phyloP scores from a whole-genome alignment of 164 flowering plant species.

The Dillenia suffruticosa region DNA sequence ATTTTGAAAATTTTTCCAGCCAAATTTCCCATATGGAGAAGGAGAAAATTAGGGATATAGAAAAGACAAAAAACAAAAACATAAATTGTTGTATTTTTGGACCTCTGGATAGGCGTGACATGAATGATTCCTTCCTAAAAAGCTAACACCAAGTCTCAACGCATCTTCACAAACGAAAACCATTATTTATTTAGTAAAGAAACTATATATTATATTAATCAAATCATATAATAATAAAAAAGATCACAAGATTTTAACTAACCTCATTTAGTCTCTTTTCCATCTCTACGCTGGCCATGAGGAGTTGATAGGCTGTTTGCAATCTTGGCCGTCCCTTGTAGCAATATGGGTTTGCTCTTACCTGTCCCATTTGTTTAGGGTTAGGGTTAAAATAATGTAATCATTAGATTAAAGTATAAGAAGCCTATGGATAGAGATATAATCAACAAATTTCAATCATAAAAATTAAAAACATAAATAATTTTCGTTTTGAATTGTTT shows the following conservation, averaged over 20 bases:
- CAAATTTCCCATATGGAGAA: too few species aligned
- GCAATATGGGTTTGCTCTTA: slow-evolving; percentile 62
- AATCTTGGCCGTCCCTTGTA: slow-evolving; percentile 82
- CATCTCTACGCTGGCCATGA: slow-evolving; percentile 46
- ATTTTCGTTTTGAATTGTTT: neutral
- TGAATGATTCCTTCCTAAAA: too few species aligned
- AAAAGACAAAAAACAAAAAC: too few species aligned
- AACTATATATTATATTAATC: neutral
- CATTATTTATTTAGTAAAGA: neutral
- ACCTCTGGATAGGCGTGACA: too few species aligned
- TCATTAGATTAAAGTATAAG: neutral
- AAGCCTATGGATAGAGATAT: neutral
- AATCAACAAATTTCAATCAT: too few species aligned
- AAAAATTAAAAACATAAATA: neutral
- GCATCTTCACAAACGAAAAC: neutral
- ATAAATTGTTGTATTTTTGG: too few species aligned
- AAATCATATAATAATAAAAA: neutral
- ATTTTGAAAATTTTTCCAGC: too few species aligned
- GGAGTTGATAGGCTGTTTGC: slow-evolving; percentile 61
- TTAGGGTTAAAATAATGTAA: neutral
- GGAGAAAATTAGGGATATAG: too few species aligned
- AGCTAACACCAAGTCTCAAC: too few species aligned
- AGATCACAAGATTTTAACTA: neutral
- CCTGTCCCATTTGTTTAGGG: slow-evolving; percentile 22
- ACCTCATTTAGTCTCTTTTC: slow-evolving; percentile 70